Evolutionary conservation across 106 monocot genomes (phyloP).

Genomic region (Apostasia shenzhenica): DNA sequence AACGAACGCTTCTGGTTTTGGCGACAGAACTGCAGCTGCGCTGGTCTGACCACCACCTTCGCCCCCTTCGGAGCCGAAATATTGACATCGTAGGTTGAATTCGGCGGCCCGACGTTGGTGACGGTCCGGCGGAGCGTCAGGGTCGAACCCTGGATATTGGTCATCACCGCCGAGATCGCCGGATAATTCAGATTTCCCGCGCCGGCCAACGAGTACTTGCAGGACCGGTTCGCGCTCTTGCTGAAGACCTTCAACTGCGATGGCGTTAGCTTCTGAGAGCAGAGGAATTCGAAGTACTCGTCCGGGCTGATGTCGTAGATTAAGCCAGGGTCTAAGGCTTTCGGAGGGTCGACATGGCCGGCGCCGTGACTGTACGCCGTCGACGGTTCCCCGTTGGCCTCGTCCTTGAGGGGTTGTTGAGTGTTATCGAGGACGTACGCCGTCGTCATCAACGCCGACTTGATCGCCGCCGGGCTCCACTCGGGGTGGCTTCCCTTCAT

Average conservation of each 20-base stretch:
- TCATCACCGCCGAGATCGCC: constrained; percentile 74
- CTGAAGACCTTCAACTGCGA: constrained; percentile 60
- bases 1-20: constrained; percentile 64
- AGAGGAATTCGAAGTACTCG: constrained; percentile 86
- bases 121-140: constrained; percentile 53
- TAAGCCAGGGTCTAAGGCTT: constrained; percentile 72
- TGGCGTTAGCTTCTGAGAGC: constrained; percentile 61
- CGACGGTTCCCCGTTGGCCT: constrained; percentile 30
- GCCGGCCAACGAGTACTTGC: constrained; percentile 40
- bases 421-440: constrained; percentile 86
- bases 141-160: constrained; percentile 8
- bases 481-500: constrained; percentile 73
- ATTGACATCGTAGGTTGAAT: constrained; percentile 50
- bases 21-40: constrained; percentile 38
- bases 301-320: constrained; percentile 57
- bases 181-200: constrained; percentile 86
- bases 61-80: constrained; percentile 56
- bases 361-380: constrained; percentile 62
- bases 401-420: constrained; percentile 48
- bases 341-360: constrained; percentile 69
- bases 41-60: constrained; percentile 53
- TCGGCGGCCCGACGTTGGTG: constrained; percentile 65
- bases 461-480: constrained; percentile 84
- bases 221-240: constrained; percentile 46
- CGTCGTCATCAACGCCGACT: constrained; percentile 94